Base-by-base conservation (phyloP, 345 rosid species). In the Hibiscus tridactylites region DNA sequence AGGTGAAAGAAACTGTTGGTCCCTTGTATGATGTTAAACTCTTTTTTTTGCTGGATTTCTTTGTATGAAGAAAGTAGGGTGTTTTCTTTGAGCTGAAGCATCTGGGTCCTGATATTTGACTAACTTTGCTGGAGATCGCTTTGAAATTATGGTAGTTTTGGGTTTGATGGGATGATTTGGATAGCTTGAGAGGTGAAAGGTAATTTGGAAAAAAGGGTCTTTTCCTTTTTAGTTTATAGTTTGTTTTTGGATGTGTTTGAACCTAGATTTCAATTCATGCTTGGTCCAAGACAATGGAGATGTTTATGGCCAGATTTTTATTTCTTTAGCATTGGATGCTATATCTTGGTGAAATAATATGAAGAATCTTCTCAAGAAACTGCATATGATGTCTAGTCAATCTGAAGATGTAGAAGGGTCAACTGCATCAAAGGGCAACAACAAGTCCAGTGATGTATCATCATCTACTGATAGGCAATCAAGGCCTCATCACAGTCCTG, bases 301-400 rank as follows among this genome's bases (percentile, higher is more conserved):
- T 81, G 91, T 80, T 76, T 79, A 64, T 76, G 79, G 86, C 86
- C 78, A 70, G 84, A 83, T 81, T 84, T 77, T 80, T 78, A 77
- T 52, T 85, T 70, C 80, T 81, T 76, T 90, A 81, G 82, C 81
- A 86, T 81, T 82, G 79, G 72, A 37, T 60, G 72, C 56, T 42
- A 44, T 50, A 60, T 70, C 37, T 72, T 62, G 68, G 79, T 75
- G 79, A 76, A 74, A 64, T 83, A 86, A 59, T 67, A 94, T 94
- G 97, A 94, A 87, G 95, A 91, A 90, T 61, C 65, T 94, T 76
- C 84, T 94, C 26, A 94, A 94, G 88, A 94, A 90, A 83, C 86
- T 94, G n/a, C 97, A 87, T 75, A 81, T 86, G 47, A 69, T 68
- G 83, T 72, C 94, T 2, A 87, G 84, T 80, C 96, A 85, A 62